Evolutionary conservation across 2,329 filamentous ascomycete species (phyloP).

Genomic region (Zelopaecilomyces penicillatus): DNA sequence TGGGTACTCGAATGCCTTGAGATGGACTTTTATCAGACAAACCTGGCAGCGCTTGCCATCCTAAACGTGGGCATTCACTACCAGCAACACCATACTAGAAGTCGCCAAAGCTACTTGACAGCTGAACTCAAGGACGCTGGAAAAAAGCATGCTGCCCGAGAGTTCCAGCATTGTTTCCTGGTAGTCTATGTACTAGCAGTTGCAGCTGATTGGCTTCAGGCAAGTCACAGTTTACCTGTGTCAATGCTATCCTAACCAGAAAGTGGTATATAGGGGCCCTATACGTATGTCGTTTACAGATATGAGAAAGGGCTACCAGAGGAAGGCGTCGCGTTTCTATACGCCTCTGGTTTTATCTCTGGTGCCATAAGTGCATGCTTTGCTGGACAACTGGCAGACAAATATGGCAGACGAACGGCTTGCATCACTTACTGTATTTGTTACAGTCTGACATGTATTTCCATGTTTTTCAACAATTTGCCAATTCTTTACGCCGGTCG

Average conservation of each 20-base stretch:
- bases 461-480: constrained; percentile 36
- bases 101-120: background rate
- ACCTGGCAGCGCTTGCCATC: background rate
- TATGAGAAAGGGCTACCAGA: constrained; percentile 39
- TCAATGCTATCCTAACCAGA: background rate
- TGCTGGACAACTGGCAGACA: constrained; percentile 30
- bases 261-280: constrained; percentile 28
- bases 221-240: constrained; percentile 7
- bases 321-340: constrained; percentile 34
- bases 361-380: constrained; percentile 37
- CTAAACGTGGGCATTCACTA: constrained; percentile 16
- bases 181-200: constrained; percentile 22
- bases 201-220: constrained; percentile 27
- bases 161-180: constrained; percentile 6
- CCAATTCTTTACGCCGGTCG: constrained; percentile 44
- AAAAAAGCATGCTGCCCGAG: background rate
- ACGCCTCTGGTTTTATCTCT: constrained; percentile 39
- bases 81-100: constrained; percentile 12
- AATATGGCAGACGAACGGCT: constrained; percentile 39
- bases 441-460: constrained; percentile 44
- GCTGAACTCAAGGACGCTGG: background rate
- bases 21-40: constrained; percentile 9
- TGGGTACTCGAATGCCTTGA: background rate
- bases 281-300: constrained; percentile 45
- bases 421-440: constrained; percentile 46